Evolutionary conservation across 371 early-diverging fungal species (phyloP), one percentile per base, ranked within the genome.

Genomic region (Mortierella polycephala): DNA sequence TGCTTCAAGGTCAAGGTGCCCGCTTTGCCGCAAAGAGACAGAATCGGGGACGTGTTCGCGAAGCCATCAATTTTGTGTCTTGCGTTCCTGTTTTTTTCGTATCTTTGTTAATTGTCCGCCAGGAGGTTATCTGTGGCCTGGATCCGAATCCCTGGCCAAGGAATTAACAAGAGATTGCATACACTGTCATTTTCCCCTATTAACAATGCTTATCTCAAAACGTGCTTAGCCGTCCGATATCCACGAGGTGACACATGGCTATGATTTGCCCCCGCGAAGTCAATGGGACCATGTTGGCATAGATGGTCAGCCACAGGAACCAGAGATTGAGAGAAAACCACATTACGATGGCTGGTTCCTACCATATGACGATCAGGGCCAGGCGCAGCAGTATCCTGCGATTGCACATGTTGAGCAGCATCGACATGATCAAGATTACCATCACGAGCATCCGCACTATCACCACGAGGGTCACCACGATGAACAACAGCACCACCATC

Each of bases 301-400:
- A 50, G 74, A 79, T 30, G 60, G 72, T 1, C 67, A 60, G 13
- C 51, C 55, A 2, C 62, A 69, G 10, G 67, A 59, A n/a, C 67
- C 62, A 30, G 63, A 64, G 8, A 18, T 46, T 6, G 74, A 73
- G 46, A 62, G 50, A n/a, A 44, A 10, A 10, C 74, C 70, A 0
- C 80, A 73, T 50, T 79, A 79, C 30, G 74, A 79, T 1, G 80
- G 80, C 13, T 79, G 80, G 80, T 79, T 79, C 60, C 62, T 66
- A 49, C 51, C 69, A 4, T 79, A 79, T 39, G 66, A 58, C 7
- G 72, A 77, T 37, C 77, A 77, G 55, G 53, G 57, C 23, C 77
- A 77, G 52, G 44, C n/a, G 39, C 61, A 64, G n/a, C 69, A 62
- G 13, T 64, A 65, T 12, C 54, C 68, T 2, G 20, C 40, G 21